Evolutionary conservation across 2,329 filamentous ascomycete species (phyloP).

Genomic region (Penicillium sp.): DNA sequence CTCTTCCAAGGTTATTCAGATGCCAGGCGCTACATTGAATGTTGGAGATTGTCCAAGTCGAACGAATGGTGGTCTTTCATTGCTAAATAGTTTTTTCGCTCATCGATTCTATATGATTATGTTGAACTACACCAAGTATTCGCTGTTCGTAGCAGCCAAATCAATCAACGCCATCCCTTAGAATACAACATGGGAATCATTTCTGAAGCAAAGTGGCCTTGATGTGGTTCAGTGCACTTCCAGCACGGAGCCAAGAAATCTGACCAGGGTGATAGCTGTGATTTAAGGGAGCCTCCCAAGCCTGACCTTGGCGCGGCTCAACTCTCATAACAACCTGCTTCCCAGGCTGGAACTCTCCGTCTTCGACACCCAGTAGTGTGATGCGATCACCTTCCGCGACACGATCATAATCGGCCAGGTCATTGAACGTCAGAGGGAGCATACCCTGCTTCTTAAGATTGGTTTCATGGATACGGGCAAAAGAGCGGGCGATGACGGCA

Average conservation of each 20-base stretch:
- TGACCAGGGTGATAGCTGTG: conserved; percentile 37
- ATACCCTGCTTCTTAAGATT: conserved; percentile 99
- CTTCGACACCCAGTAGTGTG: conserved; percentile 21
- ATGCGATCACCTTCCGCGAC: conserved; percentile 25
- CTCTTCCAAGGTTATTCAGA: too few species aligned
- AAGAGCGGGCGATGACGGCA: conserved; percentile 88
- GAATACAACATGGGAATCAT: not conserved
- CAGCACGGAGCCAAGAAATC: conserved; percentile 36
- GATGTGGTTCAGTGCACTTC: conserved; percentile 40
- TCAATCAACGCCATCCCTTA: not conserved
- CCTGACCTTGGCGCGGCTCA: not conserved
- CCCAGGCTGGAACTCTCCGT: conserved; percentile 28
- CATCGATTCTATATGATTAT: too few species aligned
- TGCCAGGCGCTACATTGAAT: too few species aligned
- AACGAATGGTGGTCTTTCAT: too few species aligned
- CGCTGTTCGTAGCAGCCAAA: not conserved
- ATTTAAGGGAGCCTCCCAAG: conserved; percentile 35
- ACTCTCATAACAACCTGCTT: conserved; percentile 35
- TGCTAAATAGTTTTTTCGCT: too few species aligned
- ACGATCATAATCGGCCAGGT: conserved; percentile 85
- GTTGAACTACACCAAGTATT: too few species aligned
- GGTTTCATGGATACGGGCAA: conserved; percentile 98
- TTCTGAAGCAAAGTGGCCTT: conserved; percentile 12
- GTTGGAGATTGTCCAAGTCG: too few species aligned
- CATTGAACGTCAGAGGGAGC: conserved; percentile 89